phyloP scores from a whole-genome alignment of 768 basidiomycete species.

The Naganishia randhawae region DNA sequence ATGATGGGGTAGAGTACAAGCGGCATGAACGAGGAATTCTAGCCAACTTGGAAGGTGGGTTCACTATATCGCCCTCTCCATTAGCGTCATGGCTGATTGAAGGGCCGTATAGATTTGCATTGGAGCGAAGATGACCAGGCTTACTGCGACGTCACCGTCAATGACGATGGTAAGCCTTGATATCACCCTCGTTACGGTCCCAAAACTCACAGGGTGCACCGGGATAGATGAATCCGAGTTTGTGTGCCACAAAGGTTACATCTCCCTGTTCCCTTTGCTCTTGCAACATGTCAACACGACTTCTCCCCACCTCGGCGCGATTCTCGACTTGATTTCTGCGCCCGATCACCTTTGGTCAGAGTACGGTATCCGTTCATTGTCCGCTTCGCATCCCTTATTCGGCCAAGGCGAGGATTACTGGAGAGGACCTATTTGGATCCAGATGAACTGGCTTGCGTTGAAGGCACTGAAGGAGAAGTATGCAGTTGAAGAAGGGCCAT shows the following conservation, averaged over 20 bases:
- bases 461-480: slow-evolving; percentile 81
- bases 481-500: slow-evolving; percentile 71
- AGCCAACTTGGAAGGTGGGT: slow-evolving; percentile 67
- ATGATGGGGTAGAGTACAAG: slow-evolving; percentile 71
- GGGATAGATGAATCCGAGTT: slow-evolving; percentile 79
- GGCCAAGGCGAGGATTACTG: slow-evolving; percentile 94
- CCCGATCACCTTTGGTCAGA: slow-evolving; percentile 86
- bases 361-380: slow-evolving; percentile 82
- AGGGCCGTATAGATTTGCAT: slow-evolving; percentile 66
- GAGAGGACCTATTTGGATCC: slow-evolving; percentile 95
- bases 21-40: slow-evolving; percentile 76
- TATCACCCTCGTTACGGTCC: background rate
- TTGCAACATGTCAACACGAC: slow-evolving; percentile 70
- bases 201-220: background rate
- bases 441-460: slow-evolving; percentile 91
- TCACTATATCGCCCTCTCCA: background rate
- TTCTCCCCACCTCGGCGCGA: slow-evolving; percentile 75
- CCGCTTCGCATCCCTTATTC: slow-evolving; percentile 81
- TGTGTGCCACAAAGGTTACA: slow-evolving; percentile 86
- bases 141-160: slow-evolving; percentile 87
- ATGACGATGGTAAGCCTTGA: slow-evolving; percentile 66
- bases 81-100: background rate
- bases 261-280: slow-evolving; percentile 89
- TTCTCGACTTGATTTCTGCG: slow-evolving; percentile 73
- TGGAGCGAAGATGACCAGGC: slow-evolving; percentile 85